These are phyloP conservation scores for Pyrenopolyporus hunteri DNA, from an alignment of 495 filamentous ascomycete genomes.

Conservation along the genomic window DNA sequence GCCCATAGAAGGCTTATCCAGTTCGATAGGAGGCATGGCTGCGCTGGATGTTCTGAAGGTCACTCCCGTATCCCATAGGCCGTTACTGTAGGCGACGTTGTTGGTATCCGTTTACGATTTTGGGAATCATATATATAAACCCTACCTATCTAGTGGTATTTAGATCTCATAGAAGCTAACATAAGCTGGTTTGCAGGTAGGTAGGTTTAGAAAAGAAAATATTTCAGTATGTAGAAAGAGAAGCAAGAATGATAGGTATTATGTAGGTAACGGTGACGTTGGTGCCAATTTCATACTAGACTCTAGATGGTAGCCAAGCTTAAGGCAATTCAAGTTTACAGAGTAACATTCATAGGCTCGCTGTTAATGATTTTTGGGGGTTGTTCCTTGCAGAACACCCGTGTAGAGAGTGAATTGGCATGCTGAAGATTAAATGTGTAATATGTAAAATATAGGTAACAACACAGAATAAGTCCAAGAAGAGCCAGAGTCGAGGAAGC, in stretches of 20 bases:
- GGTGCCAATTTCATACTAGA: not conserved
- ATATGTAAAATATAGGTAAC: too few species aligned
- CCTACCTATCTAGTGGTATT: not conserved
- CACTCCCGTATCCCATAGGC: not conserved
- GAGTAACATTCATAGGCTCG: not conserved
- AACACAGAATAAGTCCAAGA: too few species aligned
- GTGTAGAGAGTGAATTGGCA: not conserved
- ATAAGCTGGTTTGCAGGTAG: not conserved
- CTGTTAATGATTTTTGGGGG: not conserved
- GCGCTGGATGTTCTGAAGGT: not conserved
- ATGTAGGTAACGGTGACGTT: not conserved
- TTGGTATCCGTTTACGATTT: not conserved
- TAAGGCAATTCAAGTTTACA: conserved; percentile 17
- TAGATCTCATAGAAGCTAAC: not conserved
- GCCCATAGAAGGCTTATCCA: conserved; percentile 30
- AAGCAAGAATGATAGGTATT: not conserved
- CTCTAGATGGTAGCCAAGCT: conserved; percentile 4
- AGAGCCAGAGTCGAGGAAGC: not conserved
- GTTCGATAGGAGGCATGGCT: conserved; percentile 28
- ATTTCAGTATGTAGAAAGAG: too few species aligned
- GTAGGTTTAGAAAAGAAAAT: not conserved
- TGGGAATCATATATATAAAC: not conserved
- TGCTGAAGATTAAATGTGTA: too few species aligned
- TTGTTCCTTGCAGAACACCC: not conserved
- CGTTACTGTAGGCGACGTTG: not conserved